A percentile compares a stretch with the other conserved stretches of the same genome.
Conservation (phyloP, 2,329 filamentous ascomycete species). For the Sphaerostilbella broomeana region DNA sequence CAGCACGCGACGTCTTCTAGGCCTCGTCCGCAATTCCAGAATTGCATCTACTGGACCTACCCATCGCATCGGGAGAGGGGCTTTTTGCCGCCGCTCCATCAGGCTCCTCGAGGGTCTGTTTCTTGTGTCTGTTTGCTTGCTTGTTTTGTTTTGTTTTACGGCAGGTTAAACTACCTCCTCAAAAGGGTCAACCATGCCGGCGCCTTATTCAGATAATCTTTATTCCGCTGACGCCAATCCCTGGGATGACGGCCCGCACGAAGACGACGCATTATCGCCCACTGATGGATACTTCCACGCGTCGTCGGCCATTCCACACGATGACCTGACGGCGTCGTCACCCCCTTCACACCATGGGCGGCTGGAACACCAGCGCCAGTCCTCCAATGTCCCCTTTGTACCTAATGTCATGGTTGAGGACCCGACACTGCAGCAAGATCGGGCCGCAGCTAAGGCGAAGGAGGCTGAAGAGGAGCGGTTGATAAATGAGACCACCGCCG, state of each 20-base stretch:
- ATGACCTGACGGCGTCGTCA: constrained; percentile 18
- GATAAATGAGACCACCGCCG: constrained; percentile 22
- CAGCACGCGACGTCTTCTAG: too few species aligned
- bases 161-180: too few species aligned
- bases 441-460: constrained; percentile 33
- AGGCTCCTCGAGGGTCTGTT: too few species aligned
- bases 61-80: too few species aligned
- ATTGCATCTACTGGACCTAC: too few species aligned
- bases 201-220: constrained; percentile 42
- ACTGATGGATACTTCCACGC: constrained; percentile 47
- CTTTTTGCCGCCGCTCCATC: too few species aligned
- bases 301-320: constrained; percentile 23
- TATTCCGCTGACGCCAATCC: constrained; percentile 32
- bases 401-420: constrained; percentile 45
- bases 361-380: constrained; percentile 21
- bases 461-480: constrained; percentile 38
- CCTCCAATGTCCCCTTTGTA: constrained; percentile 36
- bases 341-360: constrained; percentile 15
- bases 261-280: constrained; percentile 37
- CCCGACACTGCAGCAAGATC: constrained; percentile 34
- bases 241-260: constrained; percentile 29
- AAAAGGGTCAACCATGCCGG: constrained; percentile 40
- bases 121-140: background rate
- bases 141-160: too few species aligned
- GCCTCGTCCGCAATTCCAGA: too few species aligned